phyloP scores from a whole-genome alignment of 2,329 filamentous ascomycete species.

The Fusarium sp. region DNA sequence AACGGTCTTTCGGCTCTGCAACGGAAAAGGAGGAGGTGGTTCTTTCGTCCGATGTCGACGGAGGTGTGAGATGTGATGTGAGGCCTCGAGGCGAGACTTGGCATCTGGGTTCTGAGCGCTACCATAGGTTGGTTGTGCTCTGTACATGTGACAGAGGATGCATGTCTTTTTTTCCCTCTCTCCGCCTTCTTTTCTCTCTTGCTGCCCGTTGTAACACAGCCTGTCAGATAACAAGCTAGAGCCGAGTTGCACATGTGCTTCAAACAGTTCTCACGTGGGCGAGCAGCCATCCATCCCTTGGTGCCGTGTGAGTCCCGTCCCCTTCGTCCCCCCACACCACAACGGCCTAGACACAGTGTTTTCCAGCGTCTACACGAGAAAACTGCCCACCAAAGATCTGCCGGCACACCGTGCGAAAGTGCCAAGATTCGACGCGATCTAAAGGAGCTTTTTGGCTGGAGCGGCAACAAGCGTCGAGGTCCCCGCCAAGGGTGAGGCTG shows the following conservation, averaged over 20 bases:
- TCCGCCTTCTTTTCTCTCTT: neutral
- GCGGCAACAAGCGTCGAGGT: slow-evolving; percentile 19
- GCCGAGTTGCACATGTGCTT: slow-evolving; percentile 19
- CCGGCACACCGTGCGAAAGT: neutral
- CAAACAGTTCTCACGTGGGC: slow-evolving; percentile 30
- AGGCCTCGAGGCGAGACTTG: slow-evolving; percentile 10
- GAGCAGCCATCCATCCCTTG: slow-evolving; percentile 15
- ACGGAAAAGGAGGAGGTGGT: neutral
- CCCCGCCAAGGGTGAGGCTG: slow-evolving; percentile 26
- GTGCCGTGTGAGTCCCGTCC: slow-evolving; percentile 2
- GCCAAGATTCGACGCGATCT: slow-evolving; percentile 10
- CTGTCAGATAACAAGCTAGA: slow-evolving; percentile 9
- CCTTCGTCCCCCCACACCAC: neutral
- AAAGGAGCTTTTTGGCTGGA: slow-evolving; percentile 9
- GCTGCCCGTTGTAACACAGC: neutral
- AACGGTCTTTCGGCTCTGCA: neutral
- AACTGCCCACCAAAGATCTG: neutral
- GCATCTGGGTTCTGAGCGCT: neutral
- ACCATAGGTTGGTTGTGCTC: neutral
- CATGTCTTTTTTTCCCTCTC: neutral
- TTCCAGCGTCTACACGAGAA: neutral
- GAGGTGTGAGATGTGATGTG: neutral
- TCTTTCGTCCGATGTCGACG: neutral
- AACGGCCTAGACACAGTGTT: slow-evolving; percentile 8
- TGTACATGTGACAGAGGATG: slow-evolving; percentile 2